Percentiles rank a stretch among this genome's conserved stretches.
phyloP scores from a whole-genome alignment of 2,329 filamentous ascomycete genomes.

The Moelleriella libera region DNA sequence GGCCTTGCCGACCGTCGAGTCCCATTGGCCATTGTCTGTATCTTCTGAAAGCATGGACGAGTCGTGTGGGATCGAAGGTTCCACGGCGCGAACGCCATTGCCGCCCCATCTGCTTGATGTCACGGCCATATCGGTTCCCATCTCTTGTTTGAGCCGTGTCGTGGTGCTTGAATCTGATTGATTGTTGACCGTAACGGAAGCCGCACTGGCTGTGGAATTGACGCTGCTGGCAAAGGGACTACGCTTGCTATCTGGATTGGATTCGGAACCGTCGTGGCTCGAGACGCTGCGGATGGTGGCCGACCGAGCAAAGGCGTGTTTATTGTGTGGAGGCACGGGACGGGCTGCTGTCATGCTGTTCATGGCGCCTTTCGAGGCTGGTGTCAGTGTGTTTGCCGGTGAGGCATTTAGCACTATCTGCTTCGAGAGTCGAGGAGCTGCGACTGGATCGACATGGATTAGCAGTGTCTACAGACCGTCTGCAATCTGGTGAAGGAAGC shows the following conservation, averaged over 20 bases:
- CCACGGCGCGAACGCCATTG: conserved; percentile 16
- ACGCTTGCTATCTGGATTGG: conserved; percentile 29
- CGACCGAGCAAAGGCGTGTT: conserved; percentile 18
- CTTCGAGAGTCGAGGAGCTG: conserved; percentile 4
- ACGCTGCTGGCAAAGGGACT: conserved; percentile 42
- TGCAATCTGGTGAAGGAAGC: not conserved
- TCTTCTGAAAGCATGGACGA: conserved; percentile 17
- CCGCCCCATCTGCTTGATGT: conserved; percentile 16
- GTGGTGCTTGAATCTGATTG: conserved; percentile 11
- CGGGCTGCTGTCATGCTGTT: conserved; percentile 22
- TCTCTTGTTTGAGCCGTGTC: conserved; percentile 21
- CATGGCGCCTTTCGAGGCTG: conserved; percentile 22
- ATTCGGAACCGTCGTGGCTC: conserved; percentile 37
- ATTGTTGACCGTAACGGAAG: conserved; percentile 25
- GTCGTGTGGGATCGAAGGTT: conserved; percentile 13
- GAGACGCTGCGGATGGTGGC: conserved; percentile 42
- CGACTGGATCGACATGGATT: conserved; percentile 1
- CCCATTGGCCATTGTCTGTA: conserved; percentile 32
- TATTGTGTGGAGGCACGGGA: conserved; percentile 10
- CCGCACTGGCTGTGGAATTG: conserved; percentile 36
- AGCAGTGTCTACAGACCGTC: not conserved
- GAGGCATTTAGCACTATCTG: conserved; percentile 15
- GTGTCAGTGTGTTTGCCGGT: conserved; percentile 18
- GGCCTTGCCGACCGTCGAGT: conserved; percentile 55
- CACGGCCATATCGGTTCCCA: conserved; percentile 8